Evolutionary conservation across 306 rosid species (phyloP).

Genomic region (Datisca glomerata): DNA sequence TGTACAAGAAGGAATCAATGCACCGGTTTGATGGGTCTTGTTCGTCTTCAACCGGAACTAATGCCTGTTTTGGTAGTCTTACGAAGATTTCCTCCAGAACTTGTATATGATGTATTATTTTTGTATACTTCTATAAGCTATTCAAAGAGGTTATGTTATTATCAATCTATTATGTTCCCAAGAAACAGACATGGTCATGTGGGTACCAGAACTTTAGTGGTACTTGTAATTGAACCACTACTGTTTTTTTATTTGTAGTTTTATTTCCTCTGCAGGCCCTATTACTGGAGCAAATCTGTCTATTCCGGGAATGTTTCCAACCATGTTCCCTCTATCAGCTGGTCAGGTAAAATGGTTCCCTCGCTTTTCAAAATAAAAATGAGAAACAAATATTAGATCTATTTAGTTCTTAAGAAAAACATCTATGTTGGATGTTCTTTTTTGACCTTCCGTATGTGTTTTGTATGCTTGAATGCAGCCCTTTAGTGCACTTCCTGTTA

Average conservation of each 20-base stretch:
- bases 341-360: conserved; percentile 67
- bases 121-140: conserved; percentile 27
- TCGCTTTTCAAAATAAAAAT: neutral
- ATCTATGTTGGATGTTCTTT: neutral
- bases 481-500: conserved; percentile 79
- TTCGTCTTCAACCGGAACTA: conserved; percentile 87
- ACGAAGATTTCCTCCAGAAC: conserved; percentile 51
- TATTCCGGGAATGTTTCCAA: conserved; percentile 87
- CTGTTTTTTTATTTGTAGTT: conserved; percentile 17
- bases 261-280: conserved; percentile 61
- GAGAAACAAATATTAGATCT: neutral
- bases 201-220: conserved; percentile 8
- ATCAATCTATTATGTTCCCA: conserved; percentile 11
- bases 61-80: conserved; percentile 93
- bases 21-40: conserved; percentile 99
- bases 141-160: conserved; percentile 24
- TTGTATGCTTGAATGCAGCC: conserved; percentile 33
- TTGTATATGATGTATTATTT: conserved; percentile 32
- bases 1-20: conserved; percentile 94
- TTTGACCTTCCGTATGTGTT: conserved; percentile 7
- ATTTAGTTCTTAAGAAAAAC: neutral
- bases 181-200: conserved; percentile 21
- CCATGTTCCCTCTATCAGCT: conserved; percentile 74
- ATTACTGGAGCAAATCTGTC: conserved; percentile 63
- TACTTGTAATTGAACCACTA: conserved; percentile 9